Base-by-base conservation (phyloP, 2,329 filamentous ascomycete genomes). In the Colletotrichum spaethianum region DNA sequence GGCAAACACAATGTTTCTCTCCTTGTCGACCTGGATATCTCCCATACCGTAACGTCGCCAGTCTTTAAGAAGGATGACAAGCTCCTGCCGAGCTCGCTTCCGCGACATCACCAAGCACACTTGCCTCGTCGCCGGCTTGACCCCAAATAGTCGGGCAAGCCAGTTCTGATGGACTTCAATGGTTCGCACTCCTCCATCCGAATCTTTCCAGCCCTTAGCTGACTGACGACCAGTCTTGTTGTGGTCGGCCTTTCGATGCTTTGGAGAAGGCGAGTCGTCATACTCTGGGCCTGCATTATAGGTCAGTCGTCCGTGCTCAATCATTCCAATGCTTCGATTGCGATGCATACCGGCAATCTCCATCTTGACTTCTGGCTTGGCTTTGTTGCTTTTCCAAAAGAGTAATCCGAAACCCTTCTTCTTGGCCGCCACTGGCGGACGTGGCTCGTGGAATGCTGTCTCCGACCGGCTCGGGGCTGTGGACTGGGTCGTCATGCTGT, bases 71-170 rank as follows among this genome's bases (percentile, higher is more conserved):
- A 97, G 85, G 61, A 90, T 89, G 31, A 92, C 88, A 26, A 97
- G 87, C 78, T 97, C 95, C 78, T 93, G 93, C 53, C 94, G 91
- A 53, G 93, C 93, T 72, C 91, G 87, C 76, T 93, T 92, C 6
- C 83, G 80, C 36, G 92, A 90, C 31, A 94, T 87, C 4, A 87
- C 88, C 80, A 98, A 92, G 80, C 94, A 96, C 20, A 98, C 82
- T 36, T 93, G 88, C 74, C 90, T 90, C 20, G 86, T 92, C 0
- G 92, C 93, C 1, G 96, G 96, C 80, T 96, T 98, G 79, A 98
- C 92, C 67, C 94, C 91, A 84, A 98, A 94, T 56, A 98, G 90
- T 20, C 94, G 93, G 38, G 94, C 93, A 64, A 98, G 89, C 95
- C 96, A 98, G 76, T 93, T 97, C 78, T 94, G 92, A 79, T 91